Evolutionary conservation across 2,329 filamentous ascomycete genomes (phyloP), one percentile per base, ranked within the genome.

Genomic region (Colletotrichum brevisporum): DNA sequence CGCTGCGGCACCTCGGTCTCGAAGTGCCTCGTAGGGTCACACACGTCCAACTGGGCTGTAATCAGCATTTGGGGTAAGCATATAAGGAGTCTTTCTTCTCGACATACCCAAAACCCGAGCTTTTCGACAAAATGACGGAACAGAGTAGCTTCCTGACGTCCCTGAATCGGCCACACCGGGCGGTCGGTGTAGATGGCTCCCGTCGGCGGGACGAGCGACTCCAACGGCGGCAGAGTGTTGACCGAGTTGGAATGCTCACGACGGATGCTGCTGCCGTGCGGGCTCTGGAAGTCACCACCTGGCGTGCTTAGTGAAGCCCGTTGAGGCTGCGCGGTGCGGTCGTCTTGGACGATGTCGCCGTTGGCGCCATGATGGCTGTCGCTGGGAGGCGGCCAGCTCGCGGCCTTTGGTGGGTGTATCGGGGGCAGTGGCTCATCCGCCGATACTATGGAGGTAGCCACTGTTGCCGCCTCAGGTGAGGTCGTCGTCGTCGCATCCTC

Each of bases 1-100:
- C 85, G 80, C 62, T 85, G 81, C 0, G 88, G 88, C 0, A 90
- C 87, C 6, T 86, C 78, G 0, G 82, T 79, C 63, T 85, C 83
- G 71, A 90, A 90, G 67, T 88, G 86, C 18, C 75, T 75, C 2
- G 71, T 67, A 5, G 78, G 76, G 51, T 84, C 82, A 53, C 82
- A 83, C 2, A 83, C 72, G 61, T 84, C 82, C 57, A 84, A 82
- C 82, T 83, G 53, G 72, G 41, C 16, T 9, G 13, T 24, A 3
- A 48, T 71, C n/a, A 71, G 68, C 53, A 16, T 27, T 54, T 9
- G 36, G 13, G 60, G 39, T 24, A 57, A 63, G 50, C 48, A 21
- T n/a, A 24, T 24, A 16, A 59, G 31, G 21, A 24, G 45, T 6
- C 16, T 5, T n/a, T 50, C 6, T 10, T 24, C n/a, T 21, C 16